Evolutionary conservation across 495 filamentous ascomycete genomes (phyloP).

Genomic region (Neurospora sp.): DNA sequence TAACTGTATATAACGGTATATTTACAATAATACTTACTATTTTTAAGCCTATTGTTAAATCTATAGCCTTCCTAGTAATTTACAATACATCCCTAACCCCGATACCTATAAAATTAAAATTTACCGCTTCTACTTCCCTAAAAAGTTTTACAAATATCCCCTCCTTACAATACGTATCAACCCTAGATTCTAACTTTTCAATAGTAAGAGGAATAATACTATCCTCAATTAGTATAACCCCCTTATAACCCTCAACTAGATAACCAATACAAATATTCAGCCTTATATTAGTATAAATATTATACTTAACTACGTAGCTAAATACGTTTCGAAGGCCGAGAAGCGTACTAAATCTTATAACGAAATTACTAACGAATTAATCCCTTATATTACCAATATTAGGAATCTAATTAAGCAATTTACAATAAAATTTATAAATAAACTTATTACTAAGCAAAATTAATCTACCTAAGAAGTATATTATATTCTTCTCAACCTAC

Average conservation of each 20-base stretch:
- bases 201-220: neutral
- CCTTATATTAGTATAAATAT: neutral
- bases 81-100: accelerated
- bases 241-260: no score
- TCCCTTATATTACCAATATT: neutral
- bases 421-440: neutral
- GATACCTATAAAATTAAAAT: no score
- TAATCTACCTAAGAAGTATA: no score
- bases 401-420: neutral
- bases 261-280: neutral
- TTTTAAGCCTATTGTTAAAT: no score
- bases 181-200: neutral
- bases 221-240: neutral
- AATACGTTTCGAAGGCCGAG: neutral
- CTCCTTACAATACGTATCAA: no score
- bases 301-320: neutral
- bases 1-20: no score
- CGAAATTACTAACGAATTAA: neutral
- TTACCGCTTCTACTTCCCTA: no score
- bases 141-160: no score
- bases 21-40: no score
- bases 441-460: neutral
- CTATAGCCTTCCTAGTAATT: accelerated
- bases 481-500: no score
- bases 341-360: neutral